Conservation (phyloP, 257 asterid genomes). For the Dorcoceras hygrometricum region DNA sequence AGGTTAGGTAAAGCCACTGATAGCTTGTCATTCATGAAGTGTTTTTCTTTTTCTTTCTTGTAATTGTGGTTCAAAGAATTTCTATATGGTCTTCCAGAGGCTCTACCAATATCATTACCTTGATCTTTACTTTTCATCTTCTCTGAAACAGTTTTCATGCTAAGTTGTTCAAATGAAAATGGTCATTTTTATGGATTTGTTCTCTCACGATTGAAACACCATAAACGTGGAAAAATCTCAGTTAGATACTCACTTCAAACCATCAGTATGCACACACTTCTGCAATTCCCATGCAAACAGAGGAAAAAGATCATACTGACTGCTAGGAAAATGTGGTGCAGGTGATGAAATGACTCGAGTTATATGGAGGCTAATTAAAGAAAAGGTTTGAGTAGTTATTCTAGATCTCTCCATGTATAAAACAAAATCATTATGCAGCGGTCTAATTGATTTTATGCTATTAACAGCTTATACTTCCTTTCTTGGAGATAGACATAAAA, state of each 20-base stretch:
- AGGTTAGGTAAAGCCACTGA: not conserved
- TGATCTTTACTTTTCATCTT: not conserved
- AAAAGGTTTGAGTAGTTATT: constrained; percentile 35
- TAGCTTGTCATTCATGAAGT: too few species aligned
- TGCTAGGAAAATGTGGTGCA: constrained; percentile 28
- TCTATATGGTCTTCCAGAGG: not conserved
- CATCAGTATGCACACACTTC: not conserved
- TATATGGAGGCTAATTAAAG: constrained; percentile 54
- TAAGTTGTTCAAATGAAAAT: constrained; percentile 8
- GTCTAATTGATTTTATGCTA: constrained; percentile 10
- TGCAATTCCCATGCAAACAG: not conserved
- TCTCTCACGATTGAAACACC: not conserved
- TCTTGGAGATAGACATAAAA: constrained; percentile 68
- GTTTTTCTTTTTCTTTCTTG: not conserved
- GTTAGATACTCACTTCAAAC: not conserved
- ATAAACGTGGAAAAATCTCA: not conserved
- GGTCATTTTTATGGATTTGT: constrained; percentile 18
- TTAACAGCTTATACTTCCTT: constrained; percentile 64
- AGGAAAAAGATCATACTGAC: not conserved
- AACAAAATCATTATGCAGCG: not conserved
- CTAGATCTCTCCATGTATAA: not conserved
- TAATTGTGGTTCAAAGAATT: not conserved
- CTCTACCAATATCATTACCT: not conserved
- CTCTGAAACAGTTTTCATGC: not conserved
- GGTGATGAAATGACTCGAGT: constrained; percentile 74